A percentile compares a stretch with the other conserved stretches of the same genome.
phyloP scores from a whole-genome alignment of 139 green algal genomes.

The Micractinium conductrix region DNA sequence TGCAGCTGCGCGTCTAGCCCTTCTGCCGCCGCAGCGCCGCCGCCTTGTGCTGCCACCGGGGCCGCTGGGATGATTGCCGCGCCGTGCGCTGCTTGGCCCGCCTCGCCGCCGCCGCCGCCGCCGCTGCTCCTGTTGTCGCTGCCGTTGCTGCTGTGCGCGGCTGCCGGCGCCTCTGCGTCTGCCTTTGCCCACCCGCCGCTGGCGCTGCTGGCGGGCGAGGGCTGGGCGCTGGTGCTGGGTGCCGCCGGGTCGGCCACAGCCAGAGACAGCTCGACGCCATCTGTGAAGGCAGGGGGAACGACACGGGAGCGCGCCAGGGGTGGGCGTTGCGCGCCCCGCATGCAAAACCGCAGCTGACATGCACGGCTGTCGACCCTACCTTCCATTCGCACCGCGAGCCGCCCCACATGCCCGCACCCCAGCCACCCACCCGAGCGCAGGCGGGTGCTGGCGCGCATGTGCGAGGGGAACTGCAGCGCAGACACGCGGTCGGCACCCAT shows the following conservation, averaged over 20 bases:
- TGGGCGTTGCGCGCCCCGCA: neutral
- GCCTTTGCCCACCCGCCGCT: neutral
- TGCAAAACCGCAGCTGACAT: neutral
- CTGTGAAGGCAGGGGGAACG: neutral
- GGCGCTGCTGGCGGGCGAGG: neutral
- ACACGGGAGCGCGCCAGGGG: neutral
- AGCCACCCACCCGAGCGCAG: too few species aligned
- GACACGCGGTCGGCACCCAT: conserved; percentile 26
- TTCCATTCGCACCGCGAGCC: too few species aligned
- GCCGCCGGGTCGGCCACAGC: neutral
- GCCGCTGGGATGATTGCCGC: too few species aligned
- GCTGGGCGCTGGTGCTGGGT: neutral
- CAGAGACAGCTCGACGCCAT: neutral
- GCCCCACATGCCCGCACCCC: too few species aligned
- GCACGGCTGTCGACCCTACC: too few species aligned
- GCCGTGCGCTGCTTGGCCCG: neutral
- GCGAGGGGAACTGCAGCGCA: conserved; percentile 11
- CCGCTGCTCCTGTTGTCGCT: neutral
- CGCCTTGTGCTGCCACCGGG: too few species aligned
- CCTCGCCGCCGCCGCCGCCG: neutral
- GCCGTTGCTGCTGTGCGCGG: neutral
- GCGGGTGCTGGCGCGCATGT: conserved; percentile 5
- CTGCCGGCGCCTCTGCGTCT: neutral
- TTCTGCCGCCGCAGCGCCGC: neutral
- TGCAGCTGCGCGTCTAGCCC: neutral